Evolutionary conservation across 352 stramenopile genomes (phyloP).

Genomic region (Globisporangium abappressorium): DNA sequence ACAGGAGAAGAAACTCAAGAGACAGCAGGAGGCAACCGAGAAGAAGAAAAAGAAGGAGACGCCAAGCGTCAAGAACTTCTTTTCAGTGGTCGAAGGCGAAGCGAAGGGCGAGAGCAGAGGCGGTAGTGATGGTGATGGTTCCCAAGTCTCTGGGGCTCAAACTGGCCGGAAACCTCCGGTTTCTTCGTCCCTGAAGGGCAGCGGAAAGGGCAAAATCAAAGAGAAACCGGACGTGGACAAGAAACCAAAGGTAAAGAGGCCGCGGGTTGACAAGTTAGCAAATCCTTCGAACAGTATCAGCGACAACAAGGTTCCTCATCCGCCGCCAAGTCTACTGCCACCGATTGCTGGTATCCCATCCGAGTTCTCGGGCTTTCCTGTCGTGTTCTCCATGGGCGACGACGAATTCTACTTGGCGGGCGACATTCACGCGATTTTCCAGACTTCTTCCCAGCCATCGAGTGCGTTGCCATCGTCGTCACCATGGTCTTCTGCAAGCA

Average conservation of each 20-base stretch:
- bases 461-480: not conserved
- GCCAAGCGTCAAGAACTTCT: conserved; percentile 32
- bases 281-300: not conserved
- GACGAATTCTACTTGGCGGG: conserved; percentile 47
- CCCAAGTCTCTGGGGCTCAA: not conserved
- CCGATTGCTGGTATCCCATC: not conserved
- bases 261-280: not conserved
- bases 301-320: not conserved
- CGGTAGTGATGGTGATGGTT: not conserved
- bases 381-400: conserved; percentile 30
- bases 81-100: conserved; percentile 6
- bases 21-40: conserved; percentile 31
- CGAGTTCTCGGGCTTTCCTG: conserved; percentile 15
- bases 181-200: not conserved
- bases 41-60: conserved; percentile 54
- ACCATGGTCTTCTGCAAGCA: not conserved
- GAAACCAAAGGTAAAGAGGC: conserved; percentile 25
- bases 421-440: conserved; percentile 45
- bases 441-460: not conserved
- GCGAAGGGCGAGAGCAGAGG: not conserved
- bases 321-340: conserved; percentile 3
- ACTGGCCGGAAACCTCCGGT: not conserved
- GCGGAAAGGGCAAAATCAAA: not conserved
- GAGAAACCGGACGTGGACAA: not conserved
- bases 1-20: conserved; percentile 32